Evolutionary conservation across 306 rosid species (phyloP).

Genomic region (Chamaecrista fasciculata): DNA sequence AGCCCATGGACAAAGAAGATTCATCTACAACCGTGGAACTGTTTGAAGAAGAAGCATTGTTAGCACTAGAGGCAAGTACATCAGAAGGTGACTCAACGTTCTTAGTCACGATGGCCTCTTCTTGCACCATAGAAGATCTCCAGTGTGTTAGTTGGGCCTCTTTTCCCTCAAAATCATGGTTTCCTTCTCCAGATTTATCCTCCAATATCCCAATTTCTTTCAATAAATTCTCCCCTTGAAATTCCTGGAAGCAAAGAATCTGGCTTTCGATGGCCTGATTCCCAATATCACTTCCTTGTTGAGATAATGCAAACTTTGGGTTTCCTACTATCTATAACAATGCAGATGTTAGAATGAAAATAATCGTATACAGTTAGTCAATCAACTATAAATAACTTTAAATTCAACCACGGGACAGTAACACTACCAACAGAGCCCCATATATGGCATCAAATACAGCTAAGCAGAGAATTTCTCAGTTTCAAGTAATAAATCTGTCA

Average conservation of each 20-base stretch:
- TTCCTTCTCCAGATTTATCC: conserved; percentile 42
- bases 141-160: conserved; percentile 50
- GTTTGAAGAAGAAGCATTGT: conserved; percentile 24
- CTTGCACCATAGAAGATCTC: conserved; percentile 46
- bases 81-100: conserved; percentile 42
- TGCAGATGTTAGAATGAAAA: conserved; percentile 11
- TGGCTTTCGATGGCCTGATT: conserved; percentile 48
- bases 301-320: conserved; percentile 52
- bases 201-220: conserved; percentile 36
- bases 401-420: neutral
- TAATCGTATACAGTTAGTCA: conserved; percentile 3
- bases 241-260: conserved; percentile 49
- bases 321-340: conserved; percentile 41
- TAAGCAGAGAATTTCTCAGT: neutral
- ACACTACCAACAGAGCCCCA: neutral
- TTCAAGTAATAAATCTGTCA: neutral
- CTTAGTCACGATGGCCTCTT: conserved; percentile 33
- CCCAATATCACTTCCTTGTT: conserved; percentile 49
- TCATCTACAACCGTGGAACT: conserved; percentile 33
- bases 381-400: conserved; percentile 21
- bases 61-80: conserved; percentile 36
- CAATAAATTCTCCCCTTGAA: conserved; percentile 36
- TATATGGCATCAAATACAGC: conserved; percentile 2
- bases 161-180: conserved; percentile 38
- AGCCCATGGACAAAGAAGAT: conserved; percentile 40